Evolutionary conservation across 495 filamentous ascomycete genomes (phyloP).

Genomic region (Aspergillus ellipticus): DNA sequence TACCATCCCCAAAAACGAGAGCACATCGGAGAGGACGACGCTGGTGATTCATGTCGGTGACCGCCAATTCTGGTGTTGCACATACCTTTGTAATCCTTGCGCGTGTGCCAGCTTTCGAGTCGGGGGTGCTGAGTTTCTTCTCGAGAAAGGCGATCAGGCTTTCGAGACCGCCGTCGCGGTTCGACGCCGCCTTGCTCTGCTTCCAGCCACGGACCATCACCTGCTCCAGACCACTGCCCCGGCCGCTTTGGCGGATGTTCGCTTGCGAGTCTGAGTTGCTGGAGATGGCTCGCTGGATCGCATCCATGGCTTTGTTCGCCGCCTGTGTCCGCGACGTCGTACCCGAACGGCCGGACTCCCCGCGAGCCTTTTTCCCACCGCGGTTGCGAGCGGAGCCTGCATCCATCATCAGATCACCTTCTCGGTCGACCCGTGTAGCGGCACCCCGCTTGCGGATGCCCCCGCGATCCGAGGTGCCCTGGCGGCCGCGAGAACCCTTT

Average conservation of each 20-base stretch:
- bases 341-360: conserved; percentile 31
- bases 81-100: conserved; percentile 84
- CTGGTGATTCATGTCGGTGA: conserved; percentile 50
- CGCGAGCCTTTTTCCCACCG: conserved; percentile 35
- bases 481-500: conserved; percentile 29
- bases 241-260: conserved; percentile 33
- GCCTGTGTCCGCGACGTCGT: conserved; percentile 19
- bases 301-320: conserved; percentile 28
- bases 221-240: conserved; percentile 22
- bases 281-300: conserved; percentile 43
- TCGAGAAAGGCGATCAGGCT: conserved; percentile 76
- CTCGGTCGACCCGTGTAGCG: conserved; percentile 58
- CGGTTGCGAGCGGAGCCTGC: conserved; percentile 35
- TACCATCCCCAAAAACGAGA: conserved; percentile 56
- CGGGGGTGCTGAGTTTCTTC: conserved; percentile 58
- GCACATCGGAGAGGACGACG: conserved; percentile 49
- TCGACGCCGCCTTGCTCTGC: conserved; percentile 67
- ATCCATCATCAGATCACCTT: conserved; percentile 84
- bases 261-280: conserved; percentile 36
- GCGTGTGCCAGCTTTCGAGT: conserved; percentile 48
- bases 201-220: conserved; percentile 68
- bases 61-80: conserved; percentile 49
- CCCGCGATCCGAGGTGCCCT: conserved; percentile 46
- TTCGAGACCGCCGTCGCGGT: conserved; percentile 67
- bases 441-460: conserved; percentile 68